Evolutionary conservation across 1,284 basidiomycete genomes (phyloP).

Genomic region (Boletus chippewaensis): DNA sequence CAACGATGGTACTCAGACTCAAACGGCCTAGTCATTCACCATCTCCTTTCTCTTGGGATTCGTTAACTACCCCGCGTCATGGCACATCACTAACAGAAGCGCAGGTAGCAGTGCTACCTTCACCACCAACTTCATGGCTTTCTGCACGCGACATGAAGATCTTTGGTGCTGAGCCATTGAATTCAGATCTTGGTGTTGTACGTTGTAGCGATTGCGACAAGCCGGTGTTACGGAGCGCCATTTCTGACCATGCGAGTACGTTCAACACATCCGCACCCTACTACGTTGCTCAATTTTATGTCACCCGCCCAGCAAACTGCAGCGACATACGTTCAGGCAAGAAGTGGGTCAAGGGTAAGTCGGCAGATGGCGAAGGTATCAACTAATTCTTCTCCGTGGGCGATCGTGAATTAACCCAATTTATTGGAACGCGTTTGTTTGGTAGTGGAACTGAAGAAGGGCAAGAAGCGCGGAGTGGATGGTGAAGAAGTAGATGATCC

Average conservation of each 20-base stretch:
- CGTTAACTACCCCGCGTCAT: conserved; percentile 35
- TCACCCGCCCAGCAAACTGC: conserved; percentile 27
- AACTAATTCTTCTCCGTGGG: conserved; percentile 19
- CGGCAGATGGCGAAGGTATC: conserved; percentile 41
- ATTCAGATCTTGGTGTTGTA: conserved; percentile 62
- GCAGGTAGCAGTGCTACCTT: conserved; percentile 40
- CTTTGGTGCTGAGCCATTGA: conserved; percentile 71
- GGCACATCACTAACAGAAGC: conserved; percentile 19
- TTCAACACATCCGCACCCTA: conserved; percentile 9
- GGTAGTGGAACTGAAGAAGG: conserved; percentile 30
- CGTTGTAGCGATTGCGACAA: conserved; percentile 76
- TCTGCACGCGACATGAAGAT: conserved; percentile 82
- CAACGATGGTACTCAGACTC: conserved; percentile 52
- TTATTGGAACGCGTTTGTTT: neutral
- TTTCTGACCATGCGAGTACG: conserved; percentile 70
- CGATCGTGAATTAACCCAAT: conserved; percentile 12
- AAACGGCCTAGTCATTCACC: conserved; percentile 41
- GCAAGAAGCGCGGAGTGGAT: conserved; percentile 70
- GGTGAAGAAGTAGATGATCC: conserved; percentile 58
- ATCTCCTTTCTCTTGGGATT: conserved; percentile 55
- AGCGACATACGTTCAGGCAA: conserved; percentile 30
- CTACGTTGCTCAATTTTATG: neutral
- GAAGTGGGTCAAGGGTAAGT: conserved; percentile 30
- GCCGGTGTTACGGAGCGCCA: conserved; percentile 68
- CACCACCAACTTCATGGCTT: conserved; percentile 77